Evolutionary conservation across 2,329 filamentous ascomycete species (phyloP), one percentile per base, ranked within the genome.

Genomic region (Trichoderma asperellum): DNA sequence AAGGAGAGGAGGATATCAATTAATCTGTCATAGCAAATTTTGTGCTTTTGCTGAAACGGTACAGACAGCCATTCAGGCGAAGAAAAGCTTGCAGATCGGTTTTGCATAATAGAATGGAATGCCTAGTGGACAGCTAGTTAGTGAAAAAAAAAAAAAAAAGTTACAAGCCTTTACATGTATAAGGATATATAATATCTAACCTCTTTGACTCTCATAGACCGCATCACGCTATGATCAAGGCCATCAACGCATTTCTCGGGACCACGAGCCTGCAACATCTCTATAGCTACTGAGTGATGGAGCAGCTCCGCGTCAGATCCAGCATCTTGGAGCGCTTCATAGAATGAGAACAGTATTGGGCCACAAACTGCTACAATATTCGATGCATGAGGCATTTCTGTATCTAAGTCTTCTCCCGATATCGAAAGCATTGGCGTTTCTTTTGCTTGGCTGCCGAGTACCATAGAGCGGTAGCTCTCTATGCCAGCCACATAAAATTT

Each of bases 61-160:
- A 68, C 14, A 24, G 65, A 55, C 8, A 68, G 47, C 65, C 65
- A 68, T 21, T 68, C 65, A 7, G 65, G 65, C 1, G 65, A 68
- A 27, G 34, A 55, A 40, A 68, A 68, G 0, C 11, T 61, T 34
- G 65, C 65, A 37, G 43, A 16, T 68, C 65, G 32, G 32, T 68
- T 68, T 18, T 61, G 57, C 65, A 68, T 60, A 24, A 68, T 68
- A n/a, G 65, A 61, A 34, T 68, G 55, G 12, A 68, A 60, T 18
- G 65, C 65, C 65, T 68, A 40, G 21, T 4, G 2, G 56, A 16
- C 21, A 12, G 0, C 0, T 24, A 12, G 29, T 59, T 59, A 52
- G 64, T 24, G 5, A 63, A 35, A 5, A 47, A 37, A 49, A 24
- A 4, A 63, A 35, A 5, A 47, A 37, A 49, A 24, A 4, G 11